Conservation (phyloP, 139 green algal genomes). For the Chlorella vulgaris region DNA sequence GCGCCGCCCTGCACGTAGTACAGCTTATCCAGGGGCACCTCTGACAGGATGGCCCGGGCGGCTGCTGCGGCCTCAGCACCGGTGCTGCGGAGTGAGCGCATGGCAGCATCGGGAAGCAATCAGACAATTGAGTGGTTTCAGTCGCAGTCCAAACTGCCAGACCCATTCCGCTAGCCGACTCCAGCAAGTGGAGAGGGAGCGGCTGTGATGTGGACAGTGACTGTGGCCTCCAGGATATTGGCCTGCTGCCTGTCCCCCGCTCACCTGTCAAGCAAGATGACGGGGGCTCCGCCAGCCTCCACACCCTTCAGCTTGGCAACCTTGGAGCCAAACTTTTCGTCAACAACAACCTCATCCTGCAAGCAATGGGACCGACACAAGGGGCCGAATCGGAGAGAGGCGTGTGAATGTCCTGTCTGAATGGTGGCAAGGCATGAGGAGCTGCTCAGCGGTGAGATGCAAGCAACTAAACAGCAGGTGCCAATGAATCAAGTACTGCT, state of each 20-base stretch:
- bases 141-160: too few species aligned
- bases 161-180: not conserved
- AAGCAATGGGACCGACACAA: too few species aligned
- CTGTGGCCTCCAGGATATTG: too few species aligned
- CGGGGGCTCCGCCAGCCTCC: conserved; percentile 20
- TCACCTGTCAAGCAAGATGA: conserved; percentile 55
- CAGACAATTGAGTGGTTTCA: too few species aligned
- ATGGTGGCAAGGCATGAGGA: not conserved
- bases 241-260: too few species aligned
- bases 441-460: too few species aligned
- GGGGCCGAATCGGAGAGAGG: not conserved
- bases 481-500: too few species aligned
- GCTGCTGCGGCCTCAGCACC: conserved; percentile 34
- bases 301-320: conserved; percentile 41
- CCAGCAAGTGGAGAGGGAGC: not conserved
- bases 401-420: too few species aligned
- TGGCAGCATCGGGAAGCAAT: too few species aligned
- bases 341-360: conserved; percentile 26
- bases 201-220: not conserved
- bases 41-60: conserved; percentile 32
- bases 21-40: conserved; percentile 34
- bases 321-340: conserved; percentile 47
- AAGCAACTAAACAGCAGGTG: too few species aligned
- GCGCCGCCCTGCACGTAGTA: conserved; percentile 53
- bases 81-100: conserved; percentile 21